A percentile compares a stretch with the other conserved stretches of the same genome.
These are phyloP conservation scores for Aspergillus quadrilineatus DNA, from an alignment of 2,329 filamentous ascomycete species.

Conservation along the genomic window DNA sequence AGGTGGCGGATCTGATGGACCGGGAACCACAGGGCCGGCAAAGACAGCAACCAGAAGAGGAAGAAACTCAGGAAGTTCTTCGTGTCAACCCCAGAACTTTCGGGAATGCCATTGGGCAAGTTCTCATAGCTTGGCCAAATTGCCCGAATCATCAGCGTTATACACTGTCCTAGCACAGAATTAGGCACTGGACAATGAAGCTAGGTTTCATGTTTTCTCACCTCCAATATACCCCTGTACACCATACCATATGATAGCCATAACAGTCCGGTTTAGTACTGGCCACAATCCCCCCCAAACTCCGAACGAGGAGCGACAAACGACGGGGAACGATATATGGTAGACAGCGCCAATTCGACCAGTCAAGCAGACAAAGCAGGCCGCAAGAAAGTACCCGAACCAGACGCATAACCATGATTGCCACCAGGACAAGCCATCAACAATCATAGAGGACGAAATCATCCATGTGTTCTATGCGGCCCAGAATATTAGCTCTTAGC, in stretches of 20 bases:
- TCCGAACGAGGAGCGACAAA: conserved; percentile 74
- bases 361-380: conserved; percentile 71
- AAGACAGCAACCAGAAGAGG: conserved; percentile 77
- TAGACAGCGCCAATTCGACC: conserved; percentile 83
- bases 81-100: conserved; percentile 68
- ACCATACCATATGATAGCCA: conserved; percentile 85
- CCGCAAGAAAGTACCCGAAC: conserved; percentile 78
- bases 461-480: conserved; percentile 75
- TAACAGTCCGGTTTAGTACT: conserved; percentile 81
- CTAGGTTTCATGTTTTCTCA: conserved; percentile 19
- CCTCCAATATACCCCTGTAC: conserved; percentile 73
- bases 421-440: conserved; percentile 81
- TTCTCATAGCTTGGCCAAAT: conserved; percentile 68
- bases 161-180: conserved; percentile 61
- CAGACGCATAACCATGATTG: conserved; percentile 87
- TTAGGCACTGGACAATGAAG: not conserved
- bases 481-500: conserved; percentile 4
- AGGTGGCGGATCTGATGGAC: conserved; percentile 85
- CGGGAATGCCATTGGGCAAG: conserved; percentile 66
- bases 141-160: conserved; percentile 82
- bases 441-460: conserved; percentile 82
- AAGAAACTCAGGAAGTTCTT: conserved; percentile 78
- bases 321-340: conserved; percentile 86
- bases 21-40: conserved; percentile 85
- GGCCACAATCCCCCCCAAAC: conserved; percentile 90